Base-by-base conservation (phyloP, 345 rosid species). In the Camelina sativa region DNA sequence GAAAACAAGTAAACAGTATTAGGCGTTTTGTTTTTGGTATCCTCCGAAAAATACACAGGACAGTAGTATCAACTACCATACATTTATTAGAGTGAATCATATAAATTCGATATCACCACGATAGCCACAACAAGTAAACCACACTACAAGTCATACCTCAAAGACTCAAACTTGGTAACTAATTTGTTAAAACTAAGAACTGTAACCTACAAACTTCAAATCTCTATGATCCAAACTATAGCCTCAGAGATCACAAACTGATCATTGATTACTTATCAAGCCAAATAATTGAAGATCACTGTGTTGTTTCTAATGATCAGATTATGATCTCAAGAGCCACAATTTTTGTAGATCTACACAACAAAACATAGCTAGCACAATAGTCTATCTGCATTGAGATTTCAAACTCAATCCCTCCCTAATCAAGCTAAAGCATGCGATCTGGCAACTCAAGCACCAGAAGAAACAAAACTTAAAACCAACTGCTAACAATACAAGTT, bases 1-100 rank as follows among this genome's bases (percentile, higher is more conserved):
- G 41, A 32, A 66, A n/a, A 58, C 51, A 80, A 30, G 67, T 37
- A 46, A 46, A 59, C 56, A 16, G 32, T 28, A 20, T 77, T 57
- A 71, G 61, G 40, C 10, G n/a, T 62, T 23, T 35, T 3, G 4
- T 2, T 63, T 30, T 35, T 40, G 22, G 53, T 62, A 51, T 13
- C 9, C 50, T 67, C 19, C 2, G 5, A 30, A 62, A 44, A 15
- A 60, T 5, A 43, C 16, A 58, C 8, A 40, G 48, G 5, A 46
- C 37, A 13, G 17, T 30, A 32, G 4, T 19, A 60, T 38, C 34
- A 52, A 40, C 43, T 20, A 48, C 50, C 50, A 71, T 23, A 37
- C 3, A 35, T 10, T 22, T 37, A 11, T 34, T 34, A n/a, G 44
- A 25, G 25, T 8, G 55, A 71, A 19, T 61, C 61, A 61, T 7